phyloP scores from a whole-genome alignment of 305 asterid genomes.

The Fraxinus latifolia region DNA sequence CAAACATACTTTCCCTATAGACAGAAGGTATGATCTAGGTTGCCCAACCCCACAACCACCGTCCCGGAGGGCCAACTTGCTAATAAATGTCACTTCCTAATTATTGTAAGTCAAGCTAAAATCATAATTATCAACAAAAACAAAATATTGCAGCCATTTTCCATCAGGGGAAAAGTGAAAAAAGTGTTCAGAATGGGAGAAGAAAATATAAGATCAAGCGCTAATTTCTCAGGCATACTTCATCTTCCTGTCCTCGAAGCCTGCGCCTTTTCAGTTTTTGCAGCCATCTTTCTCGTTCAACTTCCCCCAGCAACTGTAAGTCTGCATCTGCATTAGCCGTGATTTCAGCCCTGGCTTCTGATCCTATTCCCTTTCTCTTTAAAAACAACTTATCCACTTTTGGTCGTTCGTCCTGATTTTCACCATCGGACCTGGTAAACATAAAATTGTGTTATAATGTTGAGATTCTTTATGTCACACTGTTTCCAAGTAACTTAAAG shows the following conservation, averaged over 20 bases:
- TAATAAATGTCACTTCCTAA: neutral
- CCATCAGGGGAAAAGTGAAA: neutral
- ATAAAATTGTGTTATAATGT: constrained; percentile 12
- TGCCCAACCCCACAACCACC: neutral
- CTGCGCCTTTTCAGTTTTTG: constrained; percentile 73
- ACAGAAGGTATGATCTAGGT: neutral
- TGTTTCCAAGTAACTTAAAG: neutral
- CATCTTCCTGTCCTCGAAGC: constrained; percentile 90
- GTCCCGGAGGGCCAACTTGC: neutral
- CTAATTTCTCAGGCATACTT: constrained; percentile 41
- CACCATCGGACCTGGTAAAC: constrained; percentile 47
- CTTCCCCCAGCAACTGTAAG: constrained; percentile 75
- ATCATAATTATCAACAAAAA: neutral
- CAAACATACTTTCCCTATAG: neutral
- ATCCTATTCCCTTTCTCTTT: constrained; percentile 85
- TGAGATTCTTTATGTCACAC: neutral
- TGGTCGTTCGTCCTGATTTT: constrained; percentile 50
- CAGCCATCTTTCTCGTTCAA: constrained; percentile 72
- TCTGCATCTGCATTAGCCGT: constrained; percentile 76
- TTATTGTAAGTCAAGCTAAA: neutral
- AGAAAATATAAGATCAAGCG: neutral
- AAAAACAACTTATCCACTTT: constrained; percentile 64
- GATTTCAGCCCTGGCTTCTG: constrained; percentile 81
- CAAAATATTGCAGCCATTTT: neutral
- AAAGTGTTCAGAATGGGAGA: neutral